A percentile compares a stretch with the other conserved stretches of the same genome.
phyloP scores from a whole-genome alignment of 306 rosid genomes.

The Vicia villosa region DNA sequence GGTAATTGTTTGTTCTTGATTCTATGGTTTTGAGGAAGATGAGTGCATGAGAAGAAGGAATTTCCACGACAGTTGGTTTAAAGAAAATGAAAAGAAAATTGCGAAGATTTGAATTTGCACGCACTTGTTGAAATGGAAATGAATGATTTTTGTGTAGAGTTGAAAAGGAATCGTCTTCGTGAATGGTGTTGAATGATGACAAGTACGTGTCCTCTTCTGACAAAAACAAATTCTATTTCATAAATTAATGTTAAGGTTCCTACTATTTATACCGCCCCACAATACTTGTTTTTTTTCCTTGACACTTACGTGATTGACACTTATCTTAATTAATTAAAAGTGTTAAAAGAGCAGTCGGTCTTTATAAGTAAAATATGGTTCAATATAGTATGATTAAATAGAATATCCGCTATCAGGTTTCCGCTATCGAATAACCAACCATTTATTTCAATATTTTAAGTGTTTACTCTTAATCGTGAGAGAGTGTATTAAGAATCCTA shows the following conservation, averaged over 20 bases:
- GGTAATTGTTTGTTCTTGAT: constrained; percentile 5
- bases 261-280: background rate
- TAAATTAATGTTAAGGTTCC: background rate
- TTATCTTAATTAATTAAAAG: too few relatives aligned
- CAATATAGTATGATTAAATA: too few relatives aligned
- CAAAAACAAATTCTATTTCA: constrained; percentile 16
- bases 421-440: too few relatives aligned
- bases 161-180: constrained; percentile 37
- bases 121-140: background rate
- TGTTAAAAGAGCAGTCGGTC: too few relatives aligned
- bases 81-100: background rate
- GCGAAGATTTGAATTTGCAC: constrained; percentile 34
- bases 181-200: constrained; percentile 34
- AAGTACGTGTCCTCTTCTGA: constrained; percentile 33
- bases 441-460: too few relatives aligned
- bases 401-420: too few relatives aligned
- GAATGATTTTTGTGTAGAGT: constrained; percentile 1
- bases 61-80: constrained; percentile 38
- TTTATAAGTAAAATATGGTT: too few relatives aligned
- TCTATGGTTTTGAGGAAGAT: constrained; percentile 11
- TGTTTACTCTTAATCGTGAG: too few relatives aligned
- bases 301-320: too few relatives aligned
- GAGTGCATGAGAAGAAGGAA: constrained; percentile 36
- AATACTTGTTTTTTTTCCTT: background rate
- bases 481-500: too few relatives aligned